Conservation (phyloP, 345 rosid genomes). For the Brassica nigra region DNA sequence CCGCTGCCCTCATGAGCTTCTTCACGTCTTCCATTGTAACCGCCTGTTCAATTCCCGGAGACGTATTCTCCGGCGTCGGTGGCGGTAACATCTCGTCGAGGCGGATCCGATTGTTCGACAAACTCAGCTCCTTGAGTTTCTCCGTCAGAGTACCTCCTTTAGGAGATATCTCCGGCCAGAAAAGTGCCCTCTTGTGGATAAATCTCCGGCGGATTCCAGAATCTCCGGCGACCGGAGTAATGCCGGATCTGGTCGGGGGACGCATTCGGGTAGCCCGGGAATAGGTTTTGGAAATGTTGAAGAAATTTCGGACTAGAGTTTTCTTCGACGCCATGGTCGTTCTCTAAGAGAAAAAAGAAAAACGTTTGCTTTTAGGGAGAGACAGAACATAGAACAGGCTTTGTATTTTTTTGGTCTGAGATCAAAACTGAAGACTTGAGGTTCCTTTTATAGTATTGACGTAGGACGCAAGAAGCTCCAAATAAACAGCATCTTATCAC, state of each 20-base stretch:
- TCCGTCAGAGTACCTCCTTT: conserved; percentile 54
- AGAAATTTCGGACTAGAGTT: conserved; percentile 61
- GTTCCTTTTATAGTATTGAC: conserved; percentile 29
- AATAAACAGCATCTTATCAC: conserved; percentile 35
- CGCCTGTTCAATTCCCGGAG: conserved; percentile 21
- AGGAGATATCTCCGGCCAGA: conserved; percentile 48
- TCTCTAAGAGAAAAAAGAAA: not conserved
- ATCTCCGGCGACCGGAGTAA: conserved; percentile 67
- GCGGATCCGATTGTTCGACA: conserved; percentile 57
- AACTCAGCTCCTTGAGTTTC: conserved; percentile 54
- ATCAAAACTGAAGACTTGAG: conserved; percentile 18
- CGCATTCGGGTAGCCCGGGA: conserved; percentile 45
- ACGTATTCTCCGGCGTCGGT: conserved; percentile 13
- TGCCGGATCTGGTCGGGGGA: conserved; percentile 40
- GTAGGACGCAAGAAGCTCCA: conserved; percentile 33
- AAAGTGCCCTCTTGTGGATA: conserved; percentile 59
- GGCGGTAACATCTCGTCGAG: conserved; percentile 59
- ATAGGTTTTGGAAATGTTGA: conserved; percentile 57
- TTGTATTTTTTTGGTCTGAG: conserved; percentile 18
- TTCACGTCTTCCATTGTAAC: conserved; percentile 71
- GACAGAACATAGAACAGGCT: conserved; percentile 24
- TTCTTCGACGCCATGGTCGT: conserved; percentile 67
- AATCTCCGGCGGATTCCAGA: conserved; percentile 60
- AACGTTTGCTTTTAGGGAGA: not conserved
- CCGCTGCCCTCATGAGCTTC: conserved; percentile 78